phyloP scores from a whole-genome alignment of 108 stramenopile species.

The Conticribra guillardii region DNA sequence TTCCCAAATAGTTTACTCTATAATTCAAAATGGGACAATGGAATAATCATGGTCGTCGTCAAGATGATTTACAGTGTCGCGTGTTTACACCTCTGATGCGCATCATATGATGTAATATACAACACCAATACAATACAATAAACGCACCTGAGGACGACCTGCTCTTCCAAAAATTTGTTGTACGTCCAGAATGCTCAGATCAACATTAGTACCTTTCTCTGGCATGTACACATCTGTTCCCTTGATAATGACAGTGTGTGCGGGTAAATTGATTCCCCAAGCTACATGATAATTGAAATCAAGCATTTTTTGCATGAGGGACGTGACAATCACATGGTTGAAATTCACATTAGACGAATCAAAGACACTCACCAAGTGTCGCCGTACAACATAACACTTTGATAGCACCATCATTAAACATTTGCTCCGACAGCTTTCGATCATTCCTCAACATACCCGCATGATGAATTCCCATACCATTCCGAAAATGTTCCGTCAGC shows the following conservation, averaged over 20 bases:
- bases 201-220: conserved; percentile 95
- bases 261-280: conserved; percentile 95
- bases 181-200: conserved; percentile 97
- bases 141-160: conserved; percentile 97
- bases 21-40: no score
- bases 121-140: no score
- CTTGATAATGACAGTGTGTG: conserved; percentile 96
- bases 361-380: conserved; percentile 76
- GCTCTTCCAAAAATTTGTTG: conserved; percentile 99
- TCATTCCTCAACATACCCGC: conserved; percentile 99
- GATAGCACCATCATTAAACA: conserved; percentile 96
- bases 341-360: not conserved
- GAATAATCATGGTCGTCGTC: no score
- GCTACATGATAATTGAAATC: no score
- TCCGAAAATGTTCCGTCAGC: conserved; percentile 83
- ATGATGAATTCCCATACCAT: conserved; percentile 98
- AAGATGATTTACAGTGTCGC: no score
- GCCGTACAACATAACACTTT: conserved; percentile 98
- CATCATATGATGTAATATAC: no score
- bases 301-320: no score
- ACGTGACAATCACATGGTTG: no score
- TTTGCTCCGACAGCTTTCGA: conserved; percentile 92
- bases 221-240: conserved; percentile 99
- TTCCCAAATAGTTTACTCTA: no score
- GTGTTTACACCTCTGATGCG: no score